Evolutionary conservation across 192 early-diverging fungal genomes (phyloP), one percentile per base, ranked within the genome.

Genomic region (Entomortierella parvispora): DNA sequence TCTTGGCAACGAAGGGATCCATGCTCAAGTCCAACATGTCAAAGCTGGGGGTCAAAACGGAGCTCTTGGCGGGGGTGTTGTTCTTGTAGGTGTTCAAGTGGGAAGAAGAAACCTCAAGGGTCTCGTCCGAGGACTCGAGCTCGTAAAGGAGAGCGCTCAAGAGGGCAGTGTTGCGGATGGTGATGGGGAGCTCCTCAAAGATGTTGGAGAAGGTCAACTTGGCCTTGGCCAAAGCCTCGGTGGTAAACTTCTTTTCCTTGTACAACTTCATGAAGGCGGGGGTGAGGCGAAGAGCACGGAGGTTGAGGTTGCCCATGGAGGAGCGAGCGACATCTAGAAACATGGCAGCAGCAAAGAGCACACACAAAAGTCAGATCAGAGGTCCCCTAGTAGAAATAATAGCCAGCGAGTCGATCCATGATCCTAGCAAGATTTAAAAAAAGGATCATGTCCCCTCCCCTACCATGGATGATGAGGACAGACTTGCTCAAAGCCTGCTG

Each of bases 391-490:
- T n/a, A n/a, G n/a, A n/a, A n/a, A n/a, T n/a, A n/a, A n/a, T n/a
- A n/a, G n/a, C n/a, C n/a, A n/a, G n/a, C n/a, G n/a, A n/a, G n/a
- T n/a, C n/a, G n/a, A n/a, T n/a, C n/a, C n/a, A n/a, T n/a, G n/a
- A n/a, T n/a, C n/a, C n/a, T n/a, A n/a, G n/a, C n/a, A n/a, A n/a
- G n/a, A n/a, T n/a, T n/a, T n/a, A n/a, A n/a, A n/a, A n/a, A n/a
- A n/a, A n/a, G n/a, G n/a, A n/a, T n/a, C n/a, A n/a, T 18, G 46
- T 32, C 12, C 6, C 28, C 23, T 53, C 10, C 0, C 71, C 58
- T 81, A 83, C 82, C 90, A 80, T 97, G 96, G 50, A 97, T 92
- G 74, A 99, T 89, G 29, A 97, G 92, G 43, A 99, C 95, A 62
- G 90, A 88, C 74, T 96, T 84, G 64, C 71, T 88, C 62, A 94